Evolutionary conservation across 1,284 basidiomycete species (phyloP).

Genomic region (Sporisorium exsertum): DNA sequence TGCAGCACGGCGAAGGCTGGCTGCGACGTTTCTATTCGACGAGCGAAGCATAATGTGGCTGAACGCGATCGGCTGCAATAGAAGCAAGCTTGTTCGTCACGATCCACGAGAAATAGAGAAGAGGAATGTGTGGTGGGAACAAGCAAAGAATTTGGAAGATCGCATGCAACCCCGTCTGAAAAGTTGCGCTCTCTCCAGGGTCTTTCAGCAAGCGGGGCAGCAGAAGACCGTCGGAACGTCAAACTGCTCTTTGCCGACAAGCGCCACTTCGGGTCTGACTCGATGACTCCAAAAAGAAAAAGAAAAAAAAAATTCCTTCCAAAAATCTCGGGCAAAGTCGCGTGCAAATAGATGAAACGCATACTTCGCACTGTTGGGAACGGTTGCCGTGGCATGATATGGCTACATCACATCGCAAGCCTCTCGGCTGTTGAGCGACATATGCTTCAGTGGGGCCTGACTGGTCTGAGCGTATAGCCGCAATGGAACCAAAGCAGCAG

Average conservation of each 20-base stretch:
- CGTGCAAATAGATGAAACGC: constrained; percentile 1
- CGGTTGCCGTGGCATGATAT: background rate
- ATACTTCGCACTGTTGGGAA: background rate
- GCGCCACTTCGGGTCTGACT: constrained; percentile 8
- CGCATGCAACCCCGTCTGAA: background rate
- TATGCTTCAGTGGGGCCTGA: too few species aligned
- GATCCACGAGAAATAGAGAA: too few species aligned
- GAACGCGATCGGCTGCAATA: background rate
- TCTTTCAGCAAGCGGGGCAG: constrained; percentile 1
- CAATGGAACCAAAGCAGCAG: too few species aligned
- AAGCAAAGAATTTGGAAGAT: background rate
- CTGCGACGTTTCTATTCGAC: constrained; percentile 11
- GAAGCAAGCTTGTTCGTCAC: too few species aligned
- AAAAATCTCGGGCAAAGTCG: constrained; percentile 15
- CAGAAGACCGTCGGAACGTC: background rate
- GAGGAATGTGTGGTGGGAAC: background rate
- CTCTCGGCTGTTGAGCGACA: too few species aligned
- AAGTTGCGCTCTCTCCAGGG: background rate
- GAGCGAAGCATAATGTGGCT: constrained; percentile 26
- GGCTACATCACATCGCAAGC: background rate
- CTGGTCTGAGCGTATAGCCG: too few species aligned
- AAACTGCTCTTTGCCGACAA: background rate
- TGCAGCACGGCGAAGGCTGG: constrained; percentile 17
- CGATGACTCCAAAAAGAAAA: constrained; percentile 7
- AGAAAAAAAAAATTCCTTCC: constrained; percentile 1